Conservation (phyloP, 2,329 filamentous ascomycete genomes). For the Aspergillus fumigatus region DNA sequence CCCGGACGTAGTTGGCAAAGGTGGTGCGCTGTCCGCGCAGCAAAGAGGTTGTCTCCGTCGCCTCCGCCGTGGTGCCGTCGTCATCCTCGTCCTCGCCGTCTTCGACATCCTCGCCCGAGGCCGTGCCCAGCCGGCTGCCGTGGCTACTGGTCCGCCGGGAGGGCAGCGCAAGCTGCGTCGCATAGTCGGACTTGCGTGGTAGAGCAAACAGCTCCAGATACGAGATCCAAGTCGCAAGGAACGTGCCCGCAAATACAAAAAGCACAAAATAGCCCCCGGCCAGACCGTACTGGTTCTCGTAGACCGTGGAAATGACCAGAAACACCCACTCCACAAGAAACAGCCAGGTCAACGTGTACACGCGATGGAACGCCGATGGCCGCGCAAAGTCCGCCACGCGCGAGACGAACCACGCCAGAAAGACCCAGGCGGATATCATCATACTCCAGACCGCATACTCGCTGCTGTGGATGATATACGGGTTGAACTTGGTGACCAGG, state of each 20-base stretch:
- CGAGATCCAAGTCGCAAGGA: conserved; percentile 68
- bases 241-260: conserved; percentile 72
- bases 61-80: conserved; percentile 37
- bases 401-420: conserved; percentile 76
- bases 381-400: conserved; percentile 72
- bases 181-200: conserved; percentile 66
- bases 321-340: conserved; percentile 70
- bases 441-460: conserved; percentile 84
- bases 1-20: conserved; percentile 51
- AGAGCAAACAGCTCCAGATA: conserved; percentile 78
- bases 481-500: conserved; percentile 76
- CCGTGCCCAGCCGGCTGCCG: conserved; percentile 41
- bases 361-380: conserved; percentile 79
- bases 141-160: conserved; percentile 33
- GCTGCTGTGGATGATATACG: conserved; percentile 85
- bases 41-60: conserved; percentile 55
- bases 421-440: conserved; percentile 76
- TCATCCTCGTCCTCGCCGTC: conserved; percentile 31
- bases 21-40: conserved; percentile 50
- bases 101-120: conserved; percentile 36
- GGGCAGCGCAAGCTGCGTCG: conserved; percentile 50
- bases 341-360: conserved; percentile 79
- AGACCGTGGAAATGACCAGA: conserved; percentile 67
- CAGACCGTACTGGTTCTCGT: conserved; percentile 69
- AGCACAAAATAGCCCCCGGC: conserved; percentile 76